phyloP scores from a whole-genome alignment of 2,329 filamentous ascomycete species.

The Talaromyces pinophilus region DNA sequence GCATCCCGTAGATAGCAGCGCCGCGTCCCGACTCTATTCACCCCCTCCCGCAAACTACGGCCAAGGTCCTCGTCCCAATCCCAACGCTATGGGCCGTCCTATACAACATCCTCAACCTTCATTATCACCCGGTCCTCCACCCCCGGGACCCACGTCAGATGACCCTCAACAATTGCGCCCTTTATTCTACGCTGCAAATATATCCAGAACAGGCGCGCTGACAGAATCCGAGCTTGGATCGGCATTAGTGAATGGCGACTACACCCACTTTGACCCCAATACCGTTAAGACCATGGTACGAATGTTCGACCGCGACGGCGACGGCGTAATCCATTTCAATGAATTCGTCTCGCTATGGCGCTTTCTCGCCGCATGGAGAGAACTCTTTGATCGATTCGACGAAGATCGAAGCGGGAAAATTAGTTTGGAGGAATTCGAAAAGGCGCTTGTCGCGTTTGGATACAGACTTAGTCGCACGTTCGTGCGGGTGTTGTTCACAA shows the following conservation, averaged over 20 bases:
- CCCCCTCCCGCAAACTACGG: slow-evolving; percentile 51
- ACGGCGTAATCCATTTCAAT: slow-evolving; percentile 85
- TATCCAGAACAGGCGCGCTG: slow-evolving; percentile 71
- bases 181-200: slow-evolving; percentile 89
- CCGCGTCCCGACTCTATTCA: slow-evolving; percentile 43
- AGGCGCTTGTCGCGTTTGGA: slow-evolving; percentile 88
- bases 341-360: slow-evolving; percentile 97
- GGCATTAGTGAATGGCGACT: slow-evolving; percentile 94
- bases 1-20: slow-evolving; percentile 39
- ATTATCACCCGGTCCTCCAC: slow-evolving; percentile 63
- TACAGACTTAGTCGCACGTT: slow-evolving; percentile 86
- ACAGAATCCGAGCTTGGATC: slow-evolving; percentile 83
- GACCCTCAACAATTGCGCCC: slow-evolving; percentile 68
- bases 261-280: slow-evolving; percentile 86
- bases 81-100: slow-evolving; percentile 19
- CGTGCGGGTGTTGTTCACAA: slow-evolving; percentile 79
- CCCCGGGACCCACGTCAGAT: slow-evolving; percentile 51
- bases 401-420: slow-evolving; percentile 84
- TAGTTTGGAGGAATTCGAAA: slow-evolving; percentile 79
- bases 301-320: slow-evolving; percentile 95
- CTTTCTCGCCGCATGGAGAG: slow-evolving; percentile 91
- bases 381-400: slow-evolving; percentile 94
- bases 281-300: slow-evolving; percentile 99
- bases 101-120: slow-evolving; percentile 58
- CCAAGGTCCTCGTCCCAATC: slow-evolving; percentile 51